Conservation (phyloP, 108 stramenopile species). For the Nitzschia sp. region DNA sequence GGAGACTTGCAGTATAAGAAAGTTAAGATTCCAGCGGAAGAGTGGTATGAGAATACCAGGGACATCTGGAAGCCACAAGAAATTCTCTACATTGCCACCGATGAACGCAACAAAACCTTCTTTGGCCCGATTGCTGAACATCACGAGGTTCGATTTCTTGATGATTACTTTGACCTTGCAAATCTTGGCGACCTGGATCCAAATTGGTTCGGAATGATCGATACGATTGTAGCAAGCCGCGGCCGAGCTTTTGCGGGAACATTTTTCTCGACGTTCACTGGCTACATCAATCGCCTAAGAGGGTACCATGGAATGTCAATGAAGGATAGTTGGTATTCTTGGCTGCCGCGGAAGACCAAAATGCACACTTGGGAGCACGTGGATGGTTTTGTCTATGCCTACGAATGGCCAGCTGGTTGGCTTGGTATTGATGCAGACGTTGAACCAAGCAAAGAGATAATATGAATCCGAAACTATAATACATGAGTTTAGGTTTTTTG, state of each 20-base stretch:
- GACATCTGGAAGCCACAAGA: constrained; percentile 59
- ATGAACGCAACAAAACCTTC: constrained; percentile 78
- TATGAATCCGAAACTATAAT: too few relatives aligned
- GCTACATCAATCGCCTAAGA: constrained; percentile 88
- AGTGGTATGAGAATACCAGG: constrained; percentile 77
- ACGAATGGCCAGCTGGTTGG: constrained; percentile 78
- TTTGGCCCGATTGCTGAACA: constrained; percentile 76
- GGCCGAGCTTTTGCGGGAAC: constrained; percentile 89
- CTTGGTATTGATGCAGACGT: constrained; percentile 74
- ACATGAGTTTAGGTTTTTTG: too few relatives aligned
- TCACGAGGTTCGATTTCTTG: constrained; percentile 69
- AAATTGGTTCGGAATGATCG: constrained; percentile 93
- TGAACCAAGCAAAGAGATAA: constrained; percentile 49
- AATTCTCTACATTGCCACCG: constrained; percentile 84
- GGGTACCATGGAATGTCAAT: constrained; percentile 80
- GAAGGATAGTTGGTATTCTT: constrained; percentile 67
- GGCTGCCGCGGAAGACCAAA: constrained; percentile 53
- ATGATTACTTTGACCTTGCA: constrained; percentile 71
- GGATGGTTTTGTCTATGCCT: constrained; percentile 40
- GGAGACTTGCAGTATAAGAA: constrained; percentile 90
- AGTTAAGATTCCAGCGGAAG: constrained; percentile 67
- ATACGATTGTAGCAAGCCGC: constrained; percentile 86
- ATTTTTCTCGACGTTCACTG: constrained; percentile 92
- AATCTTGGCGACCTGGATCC: constrained; percentile 70
- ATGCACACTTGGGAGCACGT: constrained; percentile 56